Base-by-base conservation (phyloP, 345 rosid genomes). In the Ceriops decandra region DNA sequence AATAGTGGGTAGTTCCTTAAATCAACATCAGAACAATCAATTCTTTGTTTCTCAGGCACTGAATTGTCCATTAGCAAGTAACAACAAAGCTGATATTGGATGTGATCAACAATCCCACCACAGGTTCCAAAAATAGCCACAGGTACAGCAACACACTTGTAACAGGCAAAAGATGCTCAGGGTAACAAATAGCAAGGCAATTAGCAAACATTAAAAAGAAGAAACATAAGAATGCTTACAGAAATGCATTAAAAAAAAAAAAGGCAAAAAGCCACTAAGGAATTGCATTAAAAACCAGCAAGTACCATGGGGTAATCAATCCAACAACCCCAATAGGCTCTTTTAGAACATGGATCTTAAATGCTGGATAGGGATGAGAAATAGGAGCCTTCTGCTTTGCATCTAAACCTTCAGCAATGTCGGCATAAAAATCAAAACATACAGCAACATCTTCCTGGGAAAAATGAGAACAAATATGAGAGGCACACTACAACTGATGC, bases 291-390 rank as follows among this genome's bases (percentile, higher is more conserved):
- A 24, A 17, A 24, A 8, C 59, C 28, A 60, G 63, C 1, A 60
- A 61, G 33, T 91, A 93, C 98, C 99, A 95, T 31, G 99, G 99
- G 57, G 97, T 92, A 77, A 95, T 95, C 70, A 95, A 76, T 16
- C 89, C 98, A 73, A 95, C 98, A 3, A 95, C 97, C 36, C 99
- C 99, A 81, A 95, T 75, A 21, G 99, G 96, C 72, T 95, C 99
- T 82, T 82, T 88, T 67, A 89, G 88, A 69, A 89, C 80, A 65
- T 87, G 79, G 47, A 83, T 76, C 86, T 88, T 95, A 67, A 95
- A 92, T 49, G 88, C 82, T 53, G 88, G 88, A 83, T 92, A 64
- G 0, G 99, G 99, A 74, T 92, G 88, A 69, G 96, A 82, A 81
- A 95, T 69, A 61, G 96, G 95, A 81, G 90, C 84, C 72, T 85